These are phyloP conservation scores for Geotrichum klebahnii DNA, from an alignment of 1,139 yeast species.

Conservation along the genomic window DNA sequence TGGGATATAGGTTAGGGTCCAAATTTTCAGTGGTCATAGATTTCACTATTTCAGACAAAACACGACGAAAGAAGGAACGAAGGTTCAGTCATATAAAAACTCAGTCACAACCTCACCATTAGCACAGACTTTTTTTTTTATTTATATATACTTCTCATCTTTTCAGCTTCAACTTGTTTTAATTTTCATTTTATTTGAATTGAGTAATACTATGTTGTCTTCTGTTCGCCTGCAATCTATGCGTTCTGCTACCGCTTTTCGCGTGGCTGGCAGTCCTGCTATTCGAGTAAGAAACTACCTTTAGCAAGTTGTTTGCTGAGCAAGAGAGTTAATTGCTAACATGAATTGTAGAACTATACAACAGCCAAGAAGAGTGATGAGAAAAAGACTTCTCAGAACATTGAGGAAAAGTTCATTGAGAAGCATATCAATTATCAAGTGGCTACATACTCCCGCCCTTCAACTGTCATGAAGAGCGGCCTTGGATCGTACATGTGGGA, in stretches of 20 bases:
- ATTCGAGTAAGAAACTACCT: constrained; percentile 13
- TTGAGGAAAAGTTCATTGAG: constrained; percentile 34
- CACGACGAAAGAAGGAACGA: not conserved
- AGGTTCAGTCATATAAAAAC: not conserved
- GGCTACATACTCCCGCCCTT: constrained; percentile 80
- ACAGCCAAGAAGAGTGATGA: not conserved
- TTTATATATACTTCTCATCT: not conserved
- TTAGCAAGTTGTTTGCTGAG: not conserved
- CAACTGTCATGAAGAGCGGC: constrained; percentile 57
- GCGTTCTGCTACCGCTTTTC: constrained; percentile 3
- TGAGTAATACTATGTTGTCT: constrained; percentile 9
- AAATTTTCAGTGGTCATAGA: not conserved
- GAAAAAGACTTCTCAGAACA: not conserved
- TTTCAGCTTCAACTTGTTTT: not conserved
- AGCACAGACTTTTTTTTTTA: too few relatives aligned
- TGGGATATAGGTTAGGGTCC: not conserved
- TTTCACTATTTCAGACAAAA: not conserved
- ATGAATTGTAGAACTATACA: not conserved
- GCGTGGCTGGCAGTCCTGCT: not conserved
- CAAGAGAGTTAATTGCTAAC: not conserved
- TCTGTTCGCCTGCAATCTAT: constrained; percentile 10
- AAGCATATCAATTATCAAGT: constrained; percentile 58
- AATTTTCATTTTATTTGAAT: not conserved
- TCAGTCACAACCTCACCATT: too few relatives aligned
- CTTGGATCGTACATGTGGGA: constrained; percentile 74